Evolutionary conservation across 2,329 filamentous ascomycete species (phyloP), one percentile per base, ranked within the genome.

Genomic region (Alternaria gansuensis): DNA sequence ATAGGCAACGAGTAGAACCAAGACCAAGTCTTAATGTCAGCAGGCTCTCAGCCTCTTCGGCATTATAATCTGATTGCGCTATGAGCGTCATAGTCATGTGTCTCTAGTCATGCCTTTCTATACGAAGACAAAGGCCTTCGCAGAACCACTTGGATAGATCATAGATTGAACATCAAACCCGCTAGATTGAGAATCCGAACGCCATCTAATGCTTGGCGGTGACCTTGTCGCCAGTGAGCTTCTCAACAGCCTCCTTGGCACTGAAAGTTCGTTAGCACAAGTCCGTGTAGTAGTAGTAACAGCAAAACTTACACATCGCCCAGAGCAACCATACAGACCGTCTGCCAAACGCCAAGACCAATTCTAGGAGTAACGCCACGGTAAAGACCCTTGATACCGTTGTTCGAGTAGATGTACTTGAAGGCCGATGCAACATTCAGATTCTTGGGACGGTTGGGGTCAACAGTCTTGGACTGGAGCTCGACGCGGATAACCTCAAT

Each of bases 401-500:
- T 97, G 77, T 86, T 87, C 69, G 85, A 77, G 83, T 98, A 98
- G 79, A 99, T 98, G 82, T 99, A 99, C 69, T 76, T 84, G 70
- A 86, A 83, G 8, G 87, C 84, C 74, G 93, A 97, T 71, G 89
- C 91, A 64, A 99, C 95, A 50, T 93, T 98, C 90, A 99, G 90
- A 84, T 99, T 99, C 88, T 97, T 97, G 71, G 95, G 95, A 51
- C 95, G 90, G 85, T 98, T 98, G 61, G 95, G 93, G 78, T 99
- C 95, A 72, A 91, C 92, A 73, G 90, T 97, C 89, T 97, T 98
- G 84, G 92, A 96, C 88, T 99, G 95, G 92, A 99, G 97, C 87
- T 99, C 95, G 63, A 99, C 94, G 66, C 95, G 92, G 78, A 99
- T 97, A 78, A 99, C 95, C 87, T 99, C 95, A 78, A 99, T 99